A percentile compares a stretch with the other conserved stretches of the same genome.
Conservation (phyloP, 495 filamentous ascomycete species). For the Xylaria scruposa region DNA sequence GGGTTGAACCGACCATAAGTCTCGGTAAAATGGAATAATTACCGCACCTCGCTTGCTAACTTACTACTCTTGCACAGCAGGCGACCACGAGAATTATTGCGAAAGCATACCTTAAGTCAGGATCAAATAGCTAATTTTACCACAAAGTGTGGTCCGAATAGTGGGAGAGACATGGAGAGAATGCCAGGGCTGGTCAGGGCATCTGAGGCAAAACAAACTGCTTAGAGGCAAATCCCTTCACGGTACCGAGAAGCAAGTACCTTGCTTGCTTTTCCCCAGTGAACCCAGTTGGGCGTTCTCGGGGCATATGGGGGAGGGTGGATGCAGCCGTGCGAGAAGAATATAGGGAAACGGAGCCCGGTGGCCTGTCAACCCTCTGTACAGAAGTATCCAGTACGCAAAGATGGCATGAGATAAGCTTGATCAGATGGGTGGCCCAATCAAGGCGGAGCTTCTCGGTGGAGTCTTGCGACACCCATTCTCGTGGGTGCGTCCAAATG, state of each 20-base stretch:
- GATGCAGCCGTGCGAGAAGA: constrained; percentile 21
- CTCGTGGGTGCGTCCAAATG: constrained; percentile 21
- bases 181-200: not conserved
- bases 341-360: constrained; percentile 13
- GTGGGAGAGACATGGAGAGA: not conserved
- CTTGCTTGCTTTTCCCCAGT: not conserved
- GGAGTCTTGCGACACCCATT: constrained; percentile 5
- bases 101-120: not conserved
- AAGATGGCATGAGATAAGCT: constrained; percentile 11
- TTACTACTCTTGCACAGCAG: not conserved
- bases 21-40: constrained; percentile 23
- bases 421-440: not conserved
- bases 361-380: constrained; percentile 20
- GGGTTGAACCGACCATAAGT: not conserved
- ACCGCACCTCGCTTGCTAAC: constrained; percentile 9
- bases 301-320: constrained; percentile 15
- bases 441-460: not conserved
- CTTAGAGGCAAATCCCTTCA: not conserved
- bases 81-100: not conserved
- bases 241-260: not conserved
- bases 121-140: not conserved
- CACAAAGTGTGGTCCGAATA: not conserved
- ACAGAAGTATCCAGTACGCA: not conserved
- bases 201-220: not conserved
- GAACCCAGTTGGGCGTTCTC: constrained; percentile 14